Conservation (phyloP, 257 asterid species). For the Avicennia marina region DNA sequence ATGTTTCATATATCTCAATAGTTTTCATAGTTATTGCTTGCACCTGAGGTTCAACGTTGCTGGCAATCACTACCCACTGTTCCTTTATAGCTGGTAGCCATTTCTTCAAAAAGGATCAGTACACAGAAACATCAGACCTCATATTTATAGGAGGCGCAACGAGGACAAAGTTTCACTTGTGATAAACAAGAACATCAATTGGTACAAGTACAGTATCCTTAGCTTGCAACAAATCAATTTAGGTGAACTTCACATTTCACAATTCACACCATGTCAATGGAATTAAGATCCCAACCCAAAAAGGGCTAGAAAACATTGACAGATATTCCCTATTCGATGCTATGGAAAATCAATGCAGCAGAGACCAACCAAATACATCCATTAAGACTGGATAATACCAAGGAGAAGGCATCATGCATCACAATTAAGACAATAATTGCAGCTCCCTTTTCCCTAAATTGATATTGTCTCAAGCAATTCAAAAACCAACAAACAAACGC, state of each 20-base stretch:
- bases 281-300: neutral
- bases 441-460: neutral
- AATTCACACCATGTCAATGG: neutral
- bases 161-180: neutral
- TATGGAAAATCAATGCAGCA: neutral
- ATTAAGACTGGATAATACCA: neutral
- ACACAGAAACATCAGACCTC: slow-evolving; percentile 2
- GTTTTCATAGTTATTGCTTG: slow-evolving; percentile 38
- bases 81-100: slow-evolving; percentile 54
- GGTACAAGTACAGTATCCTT: neutral
- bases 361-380: neutral
- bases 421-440: neutral
- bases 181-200: neutral
- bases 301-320: neutral
- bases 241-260: slow-evolving; percentile 1
- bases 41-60: slow-evolving; percentile 48
- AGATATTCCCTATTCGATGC: neutral
- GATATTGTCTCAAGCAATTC: neutral
- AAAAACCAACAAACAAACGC: slow-evolving; percentile 1
- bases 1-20: slow-evolving; percentile 41
- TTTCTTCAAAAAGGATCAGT: slow-evolving; percentile 41
- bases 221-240: neutral
- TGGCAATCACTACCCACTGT: slow-evolving; percentile 44
- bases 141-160: neutral
- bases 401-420: neutral